Evolutionary conservation across 2,329 filamentous ascomycete genomes (phyloP).

Genomic region (Chaetothyriales sp.): DNA sequence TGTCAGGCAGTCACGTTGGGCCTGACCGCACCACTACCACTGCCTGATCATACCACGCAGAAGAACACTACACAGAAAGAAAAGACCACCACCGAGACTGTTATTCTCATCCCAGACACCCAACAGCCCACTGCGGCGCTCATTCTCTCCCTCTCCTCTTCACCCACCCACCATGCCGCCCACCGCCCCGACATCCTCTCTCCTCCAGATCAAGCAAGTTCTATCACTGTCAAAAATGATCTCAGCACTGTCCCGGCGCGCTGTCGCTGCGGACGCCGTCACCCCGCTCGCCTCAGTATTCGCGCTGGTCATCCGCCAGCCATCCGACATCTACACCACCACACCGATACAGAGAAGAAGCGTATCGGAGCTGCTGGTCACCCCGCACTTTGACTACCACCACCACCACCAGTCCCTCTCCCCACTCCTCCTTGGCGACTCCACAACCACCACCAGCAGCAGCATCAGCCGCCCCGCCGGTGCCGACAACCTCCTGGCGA

Average conservation of each 20-base stretch:
- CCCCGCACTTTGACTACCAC: no score
- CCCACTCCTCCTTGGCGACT: not conserved
- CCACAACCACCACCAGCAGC: no score
- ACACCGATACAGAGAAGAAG: no score
- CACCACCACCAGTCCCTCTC: not conserved
- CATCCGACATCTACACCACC: not conserved
- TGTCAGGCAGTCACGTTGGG: no score
- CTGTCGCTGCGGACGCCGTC: not conserved
- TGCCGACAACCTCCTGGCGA: slow-evolving; percentile 3
- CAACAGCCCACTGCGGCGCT: no score
- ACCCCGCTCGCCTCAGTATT: slow-evolving; percentile 13
- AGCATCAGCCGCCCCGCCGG: no score
- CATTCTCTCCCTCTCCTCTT: slow-evolving; percentile 15
- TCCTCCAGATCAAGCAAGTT: not conserved
- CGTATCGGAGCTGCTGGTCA: no score
- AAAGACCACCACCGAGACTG: no score
- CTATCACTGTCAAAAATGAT: not conserved
- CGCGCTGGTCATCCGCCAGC: slow-evolving; percentile 11
- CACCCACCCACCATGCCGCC: slow-evolving; percentile 42
- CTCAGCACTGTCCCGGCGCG: not conserved
- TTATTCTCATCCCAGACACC: no score
- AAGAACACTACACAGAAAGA: no score
- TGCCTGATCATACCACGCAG: no score
- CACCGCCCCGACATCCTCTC: slow-evolving; percentile 19
- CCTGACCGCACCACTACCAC: no score